Base-by-base conservation (phyloP, 768 basidiomycete genomes). In the Lentinula sp. region DNA sequence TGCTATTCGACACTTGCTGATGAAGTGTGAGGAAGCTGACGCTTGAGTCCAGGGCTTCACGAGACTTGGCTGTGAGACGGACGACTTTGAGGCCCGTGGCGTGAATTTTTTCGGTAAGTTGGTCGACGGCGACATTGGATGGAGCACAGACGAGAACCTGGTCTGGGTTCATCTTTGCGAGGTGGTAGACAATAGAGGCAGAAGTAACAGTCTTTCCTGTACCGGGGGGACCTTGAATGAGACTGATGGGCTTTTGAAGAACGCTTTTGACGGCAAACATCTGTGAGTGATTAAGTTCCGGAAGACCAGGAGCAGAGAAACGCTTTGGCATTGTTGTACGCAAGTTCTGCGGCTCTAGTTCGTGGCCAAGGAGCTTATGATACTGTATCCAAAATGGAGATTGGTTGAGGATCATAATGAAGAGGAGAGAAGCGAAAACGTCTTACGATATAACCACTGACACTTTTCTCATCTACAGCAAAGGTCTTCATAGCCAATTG, bases 241-340 rank as follows among this genome's bases (percentile, higher is more conserved):
- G 81, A 68, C 93, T 95, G 63, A 99, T 83, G 20, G 97, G 97
- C 75, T 98, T 98, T 74, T 99, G 97, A 12, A 99, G 79, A 6
- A 99, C 96, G 67, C 93, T 95, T 80, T 98, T 99, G 70, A 99
- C 97, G 2, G 97, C 97, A 75, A 93, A 96, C 93, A 99, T 98
- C 73, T 99, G 97, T 20, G 96, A 98, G 70, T 98, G 96, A 69
- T 99, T 99, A 69, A 99, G 86, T 71, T 99, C 97, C 3, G 97
- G 97, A 42, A 99, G 86, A 32, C 94, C 93, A 9, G 95, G 96
- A 0, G 97, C 97, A 2, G 96, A 98, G 72, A 98, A 97, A 41
- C 92, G 87, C 73, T 97, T 96, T 2, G 95, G 94, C 94, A 97
- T 95, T 71, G 95, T 91, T 1, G 91, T 93, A 33, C 88, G 84